Evolutionary conservation across 2,329 filamentous ascomycete genomes (phyloP), one percentile per base, ranked within the genome.

Genomic region (Trichoderma sp.): DNA sequence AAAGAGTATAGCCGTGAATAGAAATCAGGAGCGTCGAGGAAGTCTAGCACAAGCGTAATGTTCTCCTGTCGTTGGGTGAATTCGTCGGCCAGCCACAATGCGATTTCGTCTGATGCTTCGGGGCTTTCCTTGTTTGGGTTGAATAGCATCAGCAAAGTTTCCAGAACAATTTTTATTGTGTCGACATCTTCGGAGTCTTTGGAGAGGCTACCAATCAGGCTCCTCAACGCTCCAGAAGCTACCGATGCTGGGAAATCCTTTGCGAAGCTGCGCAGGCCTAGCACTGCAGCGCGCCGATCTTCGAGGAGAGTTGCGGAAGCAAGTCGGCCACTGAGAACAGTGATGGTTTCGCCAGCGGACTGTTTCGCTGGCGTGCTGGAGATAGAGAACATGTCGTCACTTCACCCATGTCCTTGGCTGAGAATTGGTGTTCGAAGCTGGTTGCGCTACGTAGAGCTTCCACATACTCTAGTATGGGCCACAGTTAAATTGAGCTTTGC

Each of bases 1-100:
- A 99, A 86, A 5, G 94, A 94, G 85, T 98, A 98, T 1, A 98
- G 89, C 29, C 96, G 93, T 27, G 95, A 94, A 84, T 97, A 98
- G 81, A 98, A 97, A 80, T 98, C 95, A 78, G 88, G 89, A 16
- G 93, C 91, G 79, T 98, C 96, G 78, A 99, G 89, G 74, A 99
- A 93, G 82, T 97, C 93, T 76, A 99, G 90, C 29, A 99, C 90
- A 18, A 97, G 88, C 2, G 94, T 96, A 77, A 98, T 96, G 83
- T 99, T 98, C 85, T 98, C 96, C 90, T 98, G 95, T 77, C 94
- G 92, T 88, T 98, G 95, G 41, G 97, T 98, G 83, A 99, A 99
- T 84, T 98, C 96, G 85, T 99, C 97, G 72, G 97, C 97, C 76
- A 99, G 89, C 95, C 97, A 99, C 33, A 98, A 87, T 21, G 93